Evolutionary conservation across 345 rosid species (phyloP), one percentile per base, ranked within the genome.

Genomic region (Noccaea bulbosa): DNA sequence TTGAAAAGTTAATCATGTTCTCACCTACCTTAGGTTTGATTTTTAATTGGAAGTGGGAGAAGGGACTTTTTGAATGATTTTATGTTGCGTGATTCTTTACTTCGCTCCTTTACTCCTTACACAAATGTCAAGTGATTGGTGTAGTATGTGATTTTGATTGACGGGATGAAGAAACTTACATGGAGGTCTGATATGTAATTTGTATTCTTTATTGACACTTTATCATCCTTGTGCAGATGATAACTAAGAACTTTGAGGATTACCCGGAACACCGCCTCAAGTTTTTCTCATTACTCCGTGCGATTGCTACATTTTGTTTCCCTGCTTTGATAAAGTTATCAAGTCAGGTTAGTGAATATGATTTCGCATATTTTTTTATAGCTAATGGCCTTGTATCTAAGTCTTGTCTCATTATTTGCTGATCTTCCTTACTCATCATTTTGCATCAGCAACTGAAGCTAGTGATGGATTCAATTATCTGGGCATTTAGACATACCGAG

Each of bases 401-500:
- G 71, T 32, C 48, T 15, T 34, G 6, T 38, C 72, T 71, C 60
- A 39, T 39, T 22, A 33, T 44, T 11, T 11, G 1, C 33, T 35
- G 51, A 20, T 49, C 61, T 50, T 49, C 62, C 16, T 62, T 62
- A 49, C 61, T 57, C 44, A 38, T 56, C 66, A 11, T 51, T n/a
- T 37, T 74, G 62, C 67, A 41, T 37, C 89, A 89, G 98, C 99
- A 95, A 90, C 76, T 95, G 38, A 95, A 90, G 87, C 90, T 95
- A 59, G 98, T 95, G 39, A 92, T 92, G 97, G 99, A 95, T 78
- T 90, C 98, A 41, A 95, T 95, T 57, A 95, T 95, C 70, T 92
- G 98, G 99, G 99, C 99, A 69, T 95, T 95, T 78, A 92, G 99
- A 79, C 99, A 95, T 84, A 95, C 98, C 7, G 99, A 95, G 74